phyloP scores from a whole-genome alignment of 768 basidiomycete genomes.

The Mycena capillaripes region DNA sequence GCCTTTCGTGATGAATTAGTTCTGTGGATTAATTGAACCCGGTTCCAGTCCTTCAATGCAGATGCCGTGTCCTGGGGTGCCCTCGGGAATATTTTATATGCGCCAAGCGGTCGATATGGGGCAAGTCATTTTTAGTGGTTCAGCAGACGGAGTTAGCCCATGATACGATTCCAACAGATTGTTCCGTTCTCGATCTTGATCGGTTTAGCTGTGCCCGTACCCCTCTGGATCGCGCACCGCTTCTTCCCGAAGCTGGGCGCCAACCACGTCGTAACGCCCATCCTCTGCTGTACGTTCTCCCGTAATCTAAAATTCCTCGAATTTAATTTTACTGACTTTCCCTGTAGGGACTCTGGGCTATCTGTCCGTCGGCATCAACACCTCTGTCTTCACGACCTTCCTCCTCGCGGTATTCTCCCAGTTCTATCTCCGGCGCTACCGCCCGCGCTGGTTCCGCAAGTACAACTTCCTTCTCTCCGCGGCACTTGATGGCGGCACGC shows the following conservation, averaged over 20 bases:
- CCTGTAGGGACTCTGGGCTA: conserved; percentile 59
- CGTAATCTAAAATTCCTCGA: neutral
- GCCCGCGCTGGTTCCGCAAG: conserved; percentile 62
- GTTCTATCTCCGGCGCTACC: conserved; percentile 58
- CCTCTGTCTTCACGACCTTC: conserved; percentile 57
- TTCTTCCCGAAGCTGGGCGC: conserved; percentile 59
- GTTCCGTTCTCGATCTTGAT: conserved; percentile 56
- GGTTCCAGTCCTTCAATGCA: conserved; percentile 52
- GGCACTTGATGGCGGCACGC: conserved; percentile 53
- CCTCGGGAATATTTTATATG: conserved; percentile 60
- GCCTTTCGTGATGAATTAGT: neutral
- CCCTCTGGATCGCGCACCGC: conserved; percentile 64
- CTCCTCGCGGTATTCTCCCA: conserved; percentile 60
- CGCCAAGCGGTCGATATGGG: conserved; percentile 60
- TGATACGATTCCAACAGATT: neutral
- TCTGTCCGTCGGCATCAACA: conserved; percentile 66
- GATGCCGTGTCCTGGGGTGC: conserved; percentile 68
- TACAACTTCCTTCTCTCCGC: conserved; percentile 59
- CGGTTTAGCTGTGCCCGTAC: conserved; percentile 64
- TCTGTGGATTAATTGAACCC: neutral
- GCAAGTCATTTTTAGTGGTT: conserved; percentile 35
- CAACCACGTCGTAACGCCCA: conserved; percentile 63
- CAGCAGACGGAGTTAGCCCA: neutral
- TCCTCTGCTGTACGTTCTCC: conserved; percentile 51
- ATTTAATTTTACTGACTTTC: neutral